Conservation (phyloP, 306 rosid species). For the cucumber (Cucumis sativus) region Cucumber_9930_V3 NC_026655.2:23352001-23352500, state of each 20-base stretch:
- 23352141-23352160: constrained; percentile 61
- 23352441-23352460: constrained; percentile 39
- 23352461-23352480: constrained; percentile 69
- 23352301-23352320: constrained; percentile 30
- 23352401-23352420: constrained; percentile 12
- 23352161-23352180: constrained; percentile 34
- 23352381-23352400: constrained; percentile 6
- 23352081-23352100: constrained; percentile 57
- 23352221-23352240: constrained; percentile 58
- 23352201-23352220: constrained; percentile 30
- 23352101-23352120: constrained; percentile 65
- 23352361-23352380: constrained; percentile 17
- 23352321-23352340: constrained; percentile 8
- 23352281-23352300: constrained; percentile 11
- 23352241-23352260: constrained; percentile 38
- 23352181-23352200: constrained; percentile 44
- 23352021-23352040: constrained; percentile 72
- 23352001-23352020: constrained; percentile 53
- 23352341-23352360: constrained; percentile 9
- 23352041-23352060: constrained; percentile 52
- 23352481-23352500: constrained; percentile 64
- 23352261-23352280: constrained; percentile 6
- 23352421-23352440: constrained; percentile 27
- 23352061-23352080: constrained; percentile 68
- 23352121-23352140: constrained; percentile 78